A percentile compares a stretch with the other conserved stretches of the same genome.
Evolutionary conservation across 2,329 filamentous ascomycete genomes (phyloP).

Genomic region (Claviceps capensis): DNA sequence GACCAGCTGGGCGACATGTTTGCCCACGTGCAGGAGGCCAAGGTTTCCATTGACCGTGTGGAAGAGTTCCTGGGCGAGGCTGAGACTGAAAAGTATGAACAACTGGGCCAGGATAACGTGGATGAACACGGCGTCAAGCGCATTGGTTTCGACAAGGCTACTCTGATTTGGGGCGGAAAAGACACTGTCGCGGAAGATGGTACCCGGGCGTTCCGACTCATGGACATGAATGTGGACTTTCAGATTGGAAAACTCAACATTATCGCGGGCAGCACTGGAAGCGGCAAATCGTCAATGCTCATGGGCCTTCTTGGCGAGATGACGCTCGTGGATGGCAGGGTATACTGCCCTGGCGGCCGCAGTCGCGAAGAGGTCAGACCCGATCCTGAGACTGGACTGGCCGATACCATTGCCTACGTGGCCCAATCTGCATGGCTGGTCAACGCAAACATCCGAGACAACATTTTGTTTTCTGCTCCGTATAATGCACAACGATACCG

Average conservation of each 20-base stretch:
- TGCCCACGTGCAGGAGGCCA: constrained; percentile 92
- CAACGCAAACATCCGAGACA: constrained; percentile 89
- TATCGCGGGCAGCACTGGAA: constrained; percentile 83
- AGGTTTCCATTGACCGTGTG: constrained; percentile 92
- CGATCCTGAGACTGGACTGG: constrained; percentile 73
- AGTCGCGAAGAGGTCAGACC: constrained; percentile 74
- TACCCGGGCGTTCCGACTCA: constrained; percentile 65
- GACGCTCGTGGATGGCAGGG: constrained; percentile 66
- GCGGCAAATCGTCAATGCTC: constrained; percentile 86
- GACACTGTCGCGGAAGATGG: constrained; percentile 47
- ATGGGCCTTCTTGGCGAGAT: constrained; percentile 97
- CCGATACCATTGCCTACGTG: constrained; percentile 89
- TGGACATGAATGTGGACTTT: constrained; percentile 75
- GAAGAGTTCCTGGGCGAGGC: constrained; percentile 88
- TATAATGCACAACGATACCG: constrained; percentile 74
- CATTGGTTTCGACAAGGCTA: constrained; percentile 76
- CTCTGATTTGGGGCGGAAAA: constrained; percentile 76
- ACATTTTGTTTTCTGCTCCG: constrained; percentile 79
- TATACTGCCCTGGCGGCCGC: constrained; percentile 73
- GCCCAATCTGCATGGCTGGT: constrained; percentile 95
- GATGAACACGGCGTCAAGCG: constrained; percentile 56
- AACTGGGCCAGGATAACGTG: constrained; percentile 57
- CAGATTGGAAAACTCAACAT: constrained; percentile 78
- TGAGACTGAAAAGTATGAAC: constrained; percentile 89
- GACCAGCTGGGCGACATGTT: constrained; percentile 98